Evolutionary conservation across 2,329 filamentous ascomycete species (phyloP).

Genomic region (Neopestalotiopsis rosae): DNA sequence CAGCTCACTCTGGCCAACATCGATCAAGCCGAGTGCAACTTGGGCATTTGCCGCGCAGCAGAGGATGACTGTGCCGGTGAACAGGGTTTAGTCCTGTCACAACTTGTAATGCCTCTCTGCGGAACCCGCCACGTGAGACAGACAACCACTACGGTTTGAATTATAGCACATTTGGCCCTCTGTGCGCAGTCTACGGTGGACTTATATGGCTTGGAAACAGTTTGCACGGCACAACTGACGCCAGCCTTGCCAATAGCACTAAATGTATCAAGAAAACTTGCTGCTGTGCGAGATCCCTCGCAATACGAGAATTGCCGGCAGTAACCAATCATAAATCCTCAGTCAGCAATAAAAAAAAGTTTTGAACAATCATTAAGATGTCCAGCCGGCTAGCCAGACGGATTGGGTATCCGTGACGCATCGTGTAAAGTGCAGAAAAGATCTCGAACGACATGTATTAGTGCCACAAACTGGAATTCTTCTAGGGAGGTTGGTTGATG

Average conservation of each 20-base stretch:
- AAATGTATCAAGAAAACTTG: background rate
- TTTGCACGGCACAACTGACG: background rate
- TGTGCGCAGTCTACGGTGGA: background rate
- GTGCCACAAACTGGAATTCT: background rate
- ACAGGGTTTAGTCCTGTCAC: background rate
- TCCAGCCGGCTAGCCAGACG: no score
- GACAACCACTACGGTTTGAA: background rate
- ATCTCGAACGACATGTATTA: background rate
- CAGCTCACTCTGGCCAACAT: background rate
- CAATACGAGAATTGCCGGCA: background rate
- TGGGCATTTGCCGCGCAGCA: background rate
- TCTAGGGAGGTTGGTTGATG: background rate
- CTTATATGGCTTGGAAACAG: background rate
- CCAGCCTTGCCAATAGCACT: background rate
- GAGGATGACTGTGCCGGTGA: background rate
- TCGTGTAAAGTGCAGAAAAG: background rate
- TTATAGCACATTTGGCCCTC: background rate
- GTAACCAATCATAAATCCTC: background rate
- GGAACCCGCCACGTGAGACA: background rate
- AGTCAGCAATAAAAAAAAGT: background rate
- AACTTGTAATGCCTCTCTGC: background rate
- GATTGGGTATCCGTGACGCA: no score
- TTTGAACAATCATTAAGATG: no score
- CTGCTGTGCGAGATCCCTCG: background rate
- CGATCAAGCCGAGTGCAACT: background rate